Conservation (phyloP, 208 protist genomes). For the Novymonas esmeraldas region DNA sequence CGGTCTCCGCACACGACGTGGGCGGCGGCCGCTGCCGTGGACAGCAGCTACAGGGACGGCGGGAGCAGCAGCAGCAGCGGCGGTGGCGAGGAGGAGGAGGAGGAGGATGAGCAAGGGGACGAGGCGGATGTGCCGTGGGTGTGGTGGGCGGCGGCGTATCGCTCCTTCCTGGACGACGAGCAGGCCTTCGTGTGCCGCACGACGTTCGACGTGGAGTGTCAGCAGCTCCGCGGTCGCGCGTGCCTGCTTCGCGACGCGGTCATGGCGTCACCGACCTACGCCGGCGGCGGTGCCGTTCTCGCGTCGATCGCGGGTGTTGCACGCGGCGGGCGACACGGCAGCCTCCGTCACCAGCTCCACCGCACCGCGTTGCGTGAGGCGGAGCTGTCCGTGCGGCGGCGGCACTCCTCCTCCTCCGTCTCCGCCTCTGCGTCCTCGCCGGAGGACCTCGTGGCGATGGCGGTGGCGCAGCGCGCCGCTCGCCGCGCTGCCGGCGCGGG, state of each 20-base stretch:
- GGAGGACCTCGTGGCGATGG: not conserved
- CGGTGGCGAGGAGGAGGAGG: not conserved
- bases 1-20: not conserved
- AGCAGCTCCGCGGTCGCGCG: conserved; percentile 35
- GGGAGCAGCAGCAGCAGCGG: too few species aligned
- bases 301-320: not conserved
- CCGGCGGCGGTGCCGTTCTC: not conserved
- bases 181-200: conserved; percentile 77
- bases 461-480: not conserved
- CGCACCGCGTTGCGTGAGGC: not conserved
- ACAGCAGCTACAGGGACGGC: not conserved
- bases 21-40: not conserved
- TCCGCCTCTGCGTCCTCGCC: not conserved
- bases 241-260: conserved; percentile 5
- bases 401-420: not conserved
- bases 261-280: not conserved
- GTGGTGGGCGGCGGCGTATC: conserved; percentile 79
- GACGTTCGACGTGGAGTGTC: conserved; percentile 77
- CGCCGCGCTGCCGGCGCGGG: not conserved
- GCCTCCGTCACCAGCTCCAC: not conserved
- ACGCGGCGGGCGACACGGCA: too few species aligned
- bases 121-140: conserved; percentile 51
- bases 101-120: conserved; percentile 1
- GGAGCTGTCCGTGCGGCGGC: not conserved
- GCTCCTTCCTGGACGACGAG: conserved; percentile 74